Evolutionary conservation across 345 rosid genomes (phyloP), one percentile per base, ranked within the genome.

Genomic region (Heritiera fomes): DNA sequence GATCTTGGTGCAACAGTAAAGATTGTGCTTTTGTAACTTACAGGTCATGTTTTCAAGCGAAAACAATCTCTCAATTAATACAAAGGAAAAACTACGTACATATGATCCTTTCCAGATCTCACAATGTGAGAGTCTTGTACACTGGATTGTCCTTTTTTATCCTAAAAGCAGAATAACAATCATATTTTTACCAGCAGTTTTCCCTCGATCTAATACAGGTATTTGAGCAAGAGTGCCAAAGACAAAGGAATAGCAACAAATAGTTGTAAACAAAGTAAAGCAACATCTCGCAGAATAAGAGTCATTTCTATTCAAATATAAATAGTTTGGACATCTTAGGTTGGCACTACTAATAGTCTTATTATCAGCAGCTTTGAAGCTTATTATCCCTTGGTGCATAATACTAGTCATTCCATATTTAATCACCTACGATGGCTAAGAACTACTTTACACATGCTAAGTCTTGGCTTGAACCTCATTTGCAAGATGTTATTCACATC

Each of bases 151-250:
- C 0, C 28, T 23, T 23, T 23, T 23, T 23, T 23, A 55, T 96
- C 98, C 98, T 92, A 97, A 80, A 87, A 85, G 70, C 52, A 80
- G 80, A 58, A 75, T 79, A 34, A 79, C 73, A 82, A 71, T 67
- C 60, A 75, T 55, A 5, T 17, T 55, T 8, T 55, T n/a, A 58
- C 3, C 28, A 58, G 61, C 61, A 58, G 30, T 58, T 58, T 18
- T n/a, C 28, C 28, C 30, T 8, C 10, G n/a, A 56, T 58, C 61
- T 58, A n/a, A 58, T 17, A 58, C 61, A 58, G 28, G 61, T 7
- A 2, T 18, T n/a, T 58, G 61, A 15, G 28, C 61, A 58, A 55
- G 55, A 50, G 17, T 50, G 55, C 18, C 55, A 13, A 18, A 58
- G 61, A 58, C 8, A 58, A 70, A 70, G 30, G 61, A n/a, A 58